phyloP scores from a whole-genome alignment of 2,329 filamentous ascomycete genomes.

The Xylariaceae sp. region DNA sequence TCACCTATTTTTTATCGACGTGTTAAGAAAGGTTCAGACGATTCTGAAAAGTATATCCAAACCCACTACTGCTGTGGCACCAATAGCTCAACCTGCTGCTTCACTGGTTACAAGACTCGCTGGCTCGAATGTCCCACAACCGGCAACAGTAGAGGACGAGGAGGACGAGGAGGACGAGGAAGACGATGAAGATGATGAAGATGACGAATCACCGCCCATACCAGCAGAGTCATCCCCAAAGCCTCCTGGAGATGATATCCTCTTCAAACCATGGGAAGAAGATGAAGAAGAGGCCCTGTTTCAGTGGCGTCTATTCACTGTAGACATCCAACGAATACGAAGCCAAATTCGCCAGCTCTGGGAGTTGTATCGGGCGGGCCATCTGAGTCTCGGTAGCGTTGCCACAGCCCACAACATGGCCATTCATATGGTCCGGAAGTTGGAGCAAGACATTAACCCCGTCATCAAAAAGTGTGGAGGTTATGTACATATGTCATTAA shows the following conservation, averaged over 20 bases:
- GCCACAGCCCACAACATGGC: constrained; percentile 7
- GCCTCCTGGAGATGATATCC: neutral
- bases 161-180: no score
- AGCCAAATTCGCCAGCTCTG: neutral
- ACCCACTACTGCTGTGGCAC: no score
- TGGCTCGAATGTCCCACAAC: no score
- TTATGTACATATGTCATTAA: neutral
- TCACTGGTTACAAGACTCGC: no score
- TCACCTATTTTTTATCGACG: neutral
- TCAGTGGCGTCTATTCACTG: constrained; percentile 2
- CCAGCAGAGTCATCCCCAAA: no score
- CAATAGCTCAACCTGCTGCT: no score
- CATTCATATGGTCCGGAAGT: neutral
- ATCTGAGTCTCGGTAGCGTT: neutral
- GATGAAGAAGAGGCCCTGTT: constrained; percentile 8
- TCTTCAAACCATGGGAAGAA: constrained; percentile 5
- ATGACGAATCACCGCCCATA: no score
- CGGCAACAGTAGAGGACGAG: no score
- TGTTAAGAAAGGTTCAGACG: no score
- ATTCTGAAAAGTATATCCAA: no score
- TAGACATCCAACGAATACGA: no score
- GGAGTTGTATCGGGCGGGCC: neutral
- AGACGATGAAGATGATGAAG: no score
- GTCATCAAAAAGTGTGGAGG: neutral
- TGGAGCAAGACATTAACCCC: constrained; percentile 2